phyloP scores from a whole-genome alignment of 371 early-diverging fungal species.

The Actinomortierella wolfii region DNA sequence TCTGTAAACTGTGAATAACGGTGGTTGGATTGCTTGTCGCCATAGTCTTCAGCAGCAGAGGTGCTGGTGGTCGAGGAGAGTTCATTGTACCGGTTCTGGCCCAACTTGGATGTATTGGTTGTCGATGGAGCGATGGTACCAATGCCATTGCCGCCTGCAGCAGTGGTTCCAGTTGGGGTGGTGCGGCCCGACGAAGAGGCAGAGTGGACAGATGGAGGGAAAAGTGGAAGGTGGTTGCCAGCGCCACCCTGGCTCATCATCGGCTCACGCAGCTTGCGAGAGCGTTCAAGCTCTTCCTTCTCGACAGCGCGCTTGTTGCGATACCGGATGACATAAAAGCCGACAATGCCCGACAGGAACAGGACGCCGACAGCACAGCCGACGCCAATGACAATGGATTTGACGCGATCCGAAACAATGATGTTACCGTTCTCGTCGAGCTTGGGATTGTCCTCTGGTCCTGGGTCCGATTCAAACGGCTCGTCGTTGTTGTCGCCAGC shows the following conservation, averaged over 20 bases:
- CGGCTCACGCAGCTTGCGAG: slow-evolving; percentile 22
- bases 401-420: slow-evolving; percentile 19
- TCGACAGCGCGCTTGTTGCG: slow-evolving; percentile 26
- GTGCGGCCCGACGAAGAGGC: slow-evolving; percentile 2
- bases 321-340: slow-evolving; percentile 33
- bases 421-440: slow-evolving; percentile 3
- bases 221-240: too few species aligned
- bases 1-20: too few species aligned
- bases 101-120: too few species aligned
- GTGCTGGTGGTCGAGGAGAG: slow-evolving; percentile 20
- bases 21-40: too few species aligned
- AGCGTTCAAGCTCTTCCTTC: slow-evolving; percentile 14
- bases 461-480: background rate
- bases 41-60: too few species aligned
- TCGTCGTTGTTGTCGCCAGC: background rate
- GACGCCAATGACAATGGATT: slow-evolving; percentile 26
- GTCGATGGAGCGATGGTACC: slow-evolving; percentile 2
- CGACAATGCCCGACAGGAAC: slow-evolving; percentile 24
- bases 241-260: too few species aligned
- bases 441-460: slow-evolving; percentile 8
- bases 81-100: slow-evolving; percentile 21
- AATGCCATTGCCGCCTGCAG: background rate
- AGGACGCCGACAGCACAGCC: slow-evolving; percentile 32
- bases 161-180: background rate
- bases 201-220: slow-evolving; percentile 15